A percentile compares a stretch with the other conserved stretches of the same genome.
Evolutionary conservation across 176 grass and related monocot species (phyloP).

Genomic region (Oryza meridionalis): DNA sequence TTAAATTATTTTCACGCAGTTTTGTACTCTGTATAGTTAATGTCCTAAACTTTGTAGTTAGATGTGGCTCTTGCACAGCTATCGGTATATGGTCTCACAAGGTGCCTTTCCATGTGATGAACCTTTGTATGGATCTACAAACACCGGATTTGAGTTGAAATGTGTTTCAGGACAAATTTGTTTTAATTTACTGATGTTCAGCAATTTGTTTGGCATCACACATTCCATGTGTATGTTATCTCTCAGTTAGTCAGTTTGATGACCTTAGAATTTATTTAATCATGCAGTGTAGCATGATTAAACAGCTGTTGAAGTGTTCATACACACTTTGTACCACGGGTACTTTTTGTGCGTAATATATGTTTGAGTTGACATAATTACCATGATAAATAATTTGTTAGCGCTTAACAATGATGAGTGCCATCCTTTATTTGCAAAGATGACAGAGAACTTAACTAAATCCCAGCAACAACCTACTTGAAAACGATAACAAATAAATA

Average conservation of each 20-base stretch:
- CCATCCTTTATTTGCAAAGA: not conserved
- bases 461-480: not conserved
- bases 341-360: not conserved
- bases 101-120: conserved; percentile 22
- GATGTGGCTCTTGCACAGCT: not conserved
- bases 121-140: not conserved
- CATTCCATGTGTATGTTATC: not conserved
- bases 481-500: not conserved
- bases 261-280: not conserved
- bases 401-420: not conserved
- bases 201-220: conserved; percentile 28
- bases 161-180: not conserved
- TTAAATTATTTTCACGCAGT: not conserved
- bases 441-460: not conserved
- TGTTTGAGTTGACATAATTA: conserved; percentile 19
- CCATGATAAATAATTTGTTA: not conserved
- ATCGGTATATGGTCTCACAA: not conserved
- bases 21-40: not conserved
- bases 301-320: not conserved
- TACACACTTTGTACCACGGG: not conserved
- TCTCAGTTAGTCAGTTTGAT: not conserved
- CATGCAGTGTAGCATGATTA: not conserved
- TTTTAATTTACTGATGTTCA: not conserved
- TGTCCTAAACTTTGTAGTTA: not conserved
- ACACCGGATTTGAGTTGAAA: not conserved